A percentile compares a stretch with the other conserved stretches of the same genome.
phyloP scores from a whole-genome alignment of 768 basidiomycete species.

The Myochromella boudieri region DNA sequence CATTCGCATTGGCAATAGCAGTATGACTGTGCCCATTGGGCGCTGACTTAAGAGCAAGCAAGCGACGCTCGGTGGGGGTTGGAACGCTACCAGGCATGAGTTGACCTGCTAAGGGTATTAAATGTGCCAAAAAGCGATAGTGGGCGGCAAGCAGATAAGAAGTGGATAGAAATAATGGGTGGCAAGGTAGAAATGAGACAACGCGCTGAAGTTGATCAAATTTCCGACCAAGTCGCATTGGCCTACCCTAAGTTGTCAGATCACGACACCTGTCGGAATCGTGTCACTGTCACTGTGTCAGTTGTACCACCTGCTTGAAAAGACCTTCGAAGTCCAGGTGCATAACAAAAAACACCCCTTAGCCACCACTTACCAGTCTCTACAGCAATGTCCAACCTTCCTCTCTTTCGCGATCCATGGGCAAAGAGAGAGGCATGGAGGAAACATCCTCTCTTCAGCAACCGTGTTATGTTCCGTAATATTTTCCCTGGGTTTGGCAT shows the following conservation, averaged over 20 bases:
- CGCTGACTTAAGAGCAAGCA: constrained; percentile 44
- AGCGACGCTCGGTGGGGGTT: constrained; percentile 61
- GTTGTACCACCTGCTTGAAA: neutral
- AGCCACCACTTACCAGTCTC: constrained; percentile 9
- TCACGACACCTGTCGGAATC: constrained; percentile 26
- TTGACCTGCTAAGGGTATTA: constrained; percentile 23
- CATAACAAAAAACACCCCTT: neutral
- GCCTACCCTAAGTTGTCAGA: constrained; percentile 59
- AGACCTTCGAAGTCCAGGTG: neutral
- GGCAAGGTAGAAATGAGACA: constrained; percentile 27
- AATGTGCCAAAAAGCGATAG: constrained; percentile 18
- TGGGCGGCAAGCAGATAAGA: constrained; percentile 17
- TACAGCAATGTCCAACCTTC: constrained; percentile 56
- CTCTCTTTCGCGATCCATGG: constrained; percentile 93
- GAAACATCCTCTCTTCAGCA: constrained; percentile 85
- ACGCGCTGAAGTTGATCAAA: constrained; percentile 37
- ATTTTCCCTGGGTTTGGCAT: constrained; percentile 95
- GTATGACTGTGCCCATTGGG: constrained; percentile 36
- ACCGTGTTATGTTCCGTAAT: constrained; percentile 84
- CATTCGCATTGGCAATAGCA: constrained; percentile 44
- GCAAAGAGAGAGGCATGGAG: constrained; percentile 92
- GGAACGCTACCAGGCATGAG: constrained; percentile 46
- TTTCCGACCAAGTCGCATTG: constrained; percentile 36
- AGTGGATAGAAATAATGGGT: constrained; percentile 12
- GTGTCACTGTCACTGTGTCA: constrained; percentile 4